Evolutionary conservation across 139 green algal genomes (phyloP).

Genomic region (Chlorella vulgaris): DNA sequence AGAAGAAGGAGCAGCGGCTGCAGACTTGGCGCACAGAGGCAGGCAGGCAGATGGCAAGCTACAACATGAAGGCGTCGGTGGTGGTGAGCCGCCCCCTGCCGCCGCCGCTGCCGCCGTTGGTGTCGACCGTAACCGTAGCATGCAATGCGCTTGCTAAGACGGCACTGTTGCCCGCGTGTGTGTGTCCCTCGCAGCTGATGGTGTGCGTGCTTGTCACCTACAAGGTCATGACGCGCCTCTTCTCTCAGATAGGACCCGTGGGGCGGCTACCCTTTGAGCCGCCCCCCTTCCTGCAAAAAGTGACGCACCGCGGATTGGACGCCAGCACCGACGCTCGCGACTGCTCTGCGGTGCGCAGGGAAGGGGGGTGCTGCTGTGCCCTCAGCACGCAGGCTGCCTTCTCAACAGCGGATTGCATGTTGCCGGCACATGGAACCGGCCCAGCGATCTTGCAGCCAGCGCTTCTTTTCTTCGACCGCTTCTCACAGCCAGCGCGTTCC

Average conservation of each 20-base stretch:
- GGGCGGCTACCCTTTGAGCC: conserved; percentile 45
- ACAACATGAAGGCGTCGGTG: conserved; percentile 31
- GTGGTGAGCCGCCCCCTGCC: conserved; percentile 27
- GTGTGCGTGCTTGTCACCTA: conserved; percentile 30
- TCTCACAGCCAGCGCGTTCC: too few relatives aligned
- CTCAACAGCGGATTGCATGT: too few relatives aligned
- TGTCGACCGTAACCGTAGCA: too few relatives aligned
- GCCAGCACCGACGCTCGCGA: conserved; percentile 1
- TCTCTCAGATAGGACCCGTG: neutral
- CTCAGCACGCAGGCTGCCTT: neutral
- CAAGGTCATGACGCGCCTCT: conserved; percentile 21
- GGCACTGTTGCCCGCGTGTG: too few relatives aligned
- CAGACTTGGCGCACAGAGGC: conserved; percentile 31
- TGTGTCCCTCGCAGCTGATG: conserved; percentile 18
- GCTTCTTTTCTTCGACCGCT: too few relatives aligned
- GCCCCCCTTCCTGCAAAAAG: conserved; percentile 40
- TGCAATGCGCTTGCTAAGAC: too few relatives aligned
- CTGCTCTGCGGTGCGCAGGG: conserved; percentile 12
- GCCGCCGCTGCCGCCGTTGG: neutral
- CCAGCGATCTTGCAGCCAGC: too few relatives aligned
- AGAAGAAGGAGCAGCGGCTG: conserved; percentile 38
- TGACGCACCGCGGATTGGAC: conserved; percentile 30
- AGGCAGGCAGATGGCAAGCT: conserved; percentile 3
- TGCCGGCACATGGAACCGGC: too few relatives aligned
- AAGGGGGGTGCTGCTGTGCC: neutral